A percentile compares a stretch with the other conserved stretches of the same genome.
phyloP scores from a whole-genome alignment of 2,329 filamentous ascomycete genomes.

The Tothia fuscella region DNA sequence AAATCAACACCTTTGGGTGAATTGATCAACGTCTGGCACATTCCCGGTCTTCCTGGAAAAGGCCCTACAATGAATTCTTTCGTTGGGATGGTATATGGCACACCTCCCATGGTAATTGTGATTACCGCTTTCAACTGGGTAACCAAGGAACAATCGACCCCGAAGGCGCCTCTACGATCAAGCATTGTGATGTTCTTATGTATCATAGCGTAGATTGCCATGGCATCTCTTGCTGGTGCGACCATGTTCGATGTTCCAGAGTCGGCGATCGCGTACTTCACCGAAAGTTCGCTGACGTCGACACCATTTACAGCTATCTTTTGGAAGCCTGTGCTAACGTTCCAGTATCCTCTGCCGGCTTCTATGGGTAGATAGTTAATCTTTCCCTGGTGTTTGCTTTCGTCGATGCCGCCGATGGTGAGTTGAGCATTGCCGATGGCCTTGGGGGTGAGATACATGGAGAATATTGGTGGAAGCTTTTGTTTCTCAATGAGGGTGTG shows the following conservation, averaged over 20 bases:
- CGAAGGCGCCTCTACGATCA: conserved; percentile 2
- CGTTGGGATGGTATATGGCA: conserved; percentile 1
- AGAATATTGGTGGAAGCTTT: background rate
- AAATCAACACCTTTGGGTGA: background rate
- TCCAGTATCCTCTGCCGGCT: background rate
- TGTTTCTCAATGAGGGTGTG: background rate
- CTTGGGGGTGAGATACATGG: conserved; percentile 5
- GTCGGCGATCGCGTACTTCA: conserved; percentile 1
- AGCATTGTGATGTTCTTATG: conserved; percentile 5
- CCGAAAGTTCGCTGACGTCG: background rate
- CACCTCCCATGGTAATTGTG: background rate
- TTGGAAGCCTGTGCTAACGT: background rate
- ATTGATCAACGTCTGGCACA: conserved; percentile 6
- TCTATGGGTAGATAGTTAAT: conserved; percentile 3
- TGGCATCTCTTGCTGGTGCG: background rate
- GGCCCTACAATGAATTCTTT: conserved; percentile 5
- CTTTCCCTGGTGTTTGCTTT: background rate
- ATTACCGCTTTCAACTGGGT: background rate
- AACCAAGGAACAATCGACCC: conserved; percentile 2
- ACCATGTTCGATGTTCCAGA: conserved; percentile 7
- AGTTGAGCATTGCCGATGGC: conserved; percentile 3
- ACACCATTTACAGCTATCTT: conserved; percentile 6
- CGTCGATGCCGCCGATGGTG: conserved; percentile 4
- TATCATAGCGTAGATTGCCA: conserved; percentile 6
- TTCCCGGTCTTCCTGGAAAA: background rate